Evolutionary conservation across 306 rosid species (phyloP).

Genomic region (Malus domestica): ASM211411v1 NC_041801.1:18337001-18337500

Average conservation of each 20-base stretch:
- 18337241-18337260: constrained; percentile 51
- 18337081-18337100: constrained; percentile 55
- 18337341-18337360: constrained; percentile 55
- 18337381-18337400: constrained; percentile 69
- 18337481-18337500: constrained; percentile 68
- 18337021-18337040: constrained; percentile 65
- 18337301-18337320: constrained; percentile 89
- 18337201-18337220: constrained; percentile 56
- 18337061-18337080: constrained; percentile 52
- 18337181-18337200: constrained; percentile 38
- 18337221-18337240: constrained; percentile 43
- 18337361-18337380: constrained; percentile 65
- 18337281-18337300: constrained; percentile 67
- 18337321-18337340: constrained; percentile 71
- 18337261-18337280: constrained; percentile 57
- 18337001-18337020: constrained; percentile 85
- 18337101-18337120: constrained; percentile 45
- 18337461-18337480: constrained; percentile 63
- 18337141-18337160: constrained; percentile 82
- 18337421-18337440: constrained; percentile 71
- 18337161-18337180: constrained; percentile 85
- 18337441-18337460: constrained; percentile 76
- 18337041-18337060: constrained; percentile 50
- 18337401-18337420: constrained; percentile 73
- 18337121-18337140: constrained; percentile 72